phyloP scores from a whole-genome alignment of 1,284 basidiomycete species.

The Moesziomyces sp. region DNA sequence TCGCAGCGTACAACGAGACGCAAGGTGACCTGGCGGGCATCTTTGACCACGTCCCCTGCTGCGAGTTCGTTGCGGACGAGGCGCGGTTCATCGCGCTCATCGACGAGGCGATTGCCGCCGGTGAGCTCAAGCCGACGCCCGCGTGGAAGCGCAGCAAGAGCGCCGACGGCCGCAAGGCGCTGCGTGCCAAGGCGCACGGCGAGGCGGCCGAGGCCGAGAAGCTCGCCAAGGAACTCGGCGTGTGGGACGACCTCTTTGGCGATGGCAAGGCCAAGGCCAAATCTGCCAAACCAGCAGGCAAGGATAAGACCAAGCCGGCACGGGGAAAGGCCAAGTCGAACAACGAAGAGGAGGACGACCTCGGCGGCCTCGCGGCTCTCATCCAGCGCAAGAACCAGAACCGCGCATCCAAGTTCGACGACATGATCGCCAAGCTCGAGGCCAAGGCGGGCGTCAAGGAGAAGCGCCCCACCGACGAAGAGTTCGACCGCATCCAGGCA shows the following conservation, averaged over 20 bases:
- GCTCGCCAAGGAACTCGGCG: conserved; percentile 62
- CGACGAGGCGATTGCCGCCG: conserved; percentile 44
- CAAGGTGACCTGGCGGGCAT: conserved; percentile 55
- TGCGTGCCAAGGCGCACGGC: conserved; percentile 47
- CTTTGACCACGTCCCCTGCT: conserved; percentile 62
- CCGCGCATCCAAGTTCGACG: conserved; percentile 51
- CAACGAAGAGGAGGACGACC: conserved; percentile 37
- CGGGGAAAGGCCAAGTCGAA: background rate
- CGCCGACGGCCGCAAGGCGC: conserved; percentile 42
- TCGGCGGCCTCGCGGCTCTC: conserved; percentile 48
- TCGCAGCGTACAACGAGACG: conserved; percentile 54
- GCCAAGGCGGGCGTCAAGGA: conserved; percentile 50
- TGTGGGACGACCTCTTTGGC: conserved; percentile 66
- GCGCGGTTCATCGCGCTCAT: conserved; percentile 54
- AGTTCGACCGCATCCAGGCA: conserved; percentile 51
- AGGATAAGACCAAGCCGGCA: conserved; percentile 20
- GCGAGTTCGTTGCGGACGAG: conserved; percentile 59
- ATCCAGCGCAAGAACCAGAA: conserved; percentile 53
- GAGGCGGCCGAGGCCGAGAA: conserved; percentile 60
- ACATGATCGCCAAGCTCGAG: conserved; percentile 59
- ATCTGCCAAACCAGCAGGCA: background rate
- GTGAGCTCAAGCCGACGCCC: conserved; percentile 41
- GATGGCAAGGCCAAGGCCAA: conserved; percentile 9
- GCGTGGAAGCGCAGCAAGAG: conserved; percentile 39
- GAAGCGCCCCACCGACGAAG: conserved; percentile 44